A percentile compares a stretch with the other conserved stretches of the same genome.
Evolutionary conservation across 495 filamentous ascomycete species (phyloP).

Genomic region (Neurospora pannonica): DNA sequence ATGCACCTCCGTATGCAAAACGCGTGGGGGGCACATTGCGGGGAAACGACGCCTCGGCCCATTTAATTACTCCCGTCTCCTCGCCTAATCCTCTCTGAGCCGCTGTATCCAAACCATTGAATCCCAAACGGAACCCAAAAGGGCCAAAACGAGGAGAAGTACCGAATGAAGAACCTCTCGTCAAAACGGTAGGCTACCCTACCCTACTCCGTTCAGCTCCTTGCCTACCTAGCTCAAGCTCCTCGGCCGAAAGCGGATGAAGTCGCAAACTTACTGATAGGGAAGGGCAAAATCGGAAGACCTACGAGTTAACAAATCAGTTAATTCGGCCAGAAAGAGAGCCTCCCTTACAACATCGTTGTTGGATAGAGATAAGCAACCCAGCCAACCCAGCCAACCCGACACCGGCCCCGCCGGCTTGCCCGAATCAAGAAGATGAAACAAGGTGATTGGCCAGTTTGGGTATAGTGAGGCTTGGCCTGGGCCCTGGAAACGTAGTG

Average conservation of each 20-base stretch:
- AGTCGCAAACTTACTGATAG: neutral
- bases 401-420: neutral
- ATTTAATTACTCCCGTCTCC: neutral
- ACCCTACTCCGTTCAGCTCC: neutral
- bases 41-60: neutral
- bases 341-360: neutral
- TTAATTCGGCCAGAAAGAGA: neutral
- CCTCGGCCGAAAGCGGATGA: neutral
- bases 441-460: neutral
- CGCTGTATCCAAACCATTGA: neutral
- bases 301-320: neutral
- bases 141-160: neutral
- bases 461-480: neutral
- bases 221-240: neutral
- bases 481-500: neutral
- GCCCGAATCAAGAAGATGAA: neutral
- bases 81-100: neutral
- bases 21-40: neutral
- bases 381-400: neutral
- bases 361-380: neutral
- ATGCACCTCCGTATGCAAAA: neutral
- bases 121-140: neutral
- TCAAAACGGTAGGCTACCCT: neutral
- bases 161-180: neutral
- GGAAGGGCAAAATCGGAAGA: neutral